Evolutionary conservation across 805 yeast genomes (phyloP).

Genomic region (Candida nanaspora): DNA sequence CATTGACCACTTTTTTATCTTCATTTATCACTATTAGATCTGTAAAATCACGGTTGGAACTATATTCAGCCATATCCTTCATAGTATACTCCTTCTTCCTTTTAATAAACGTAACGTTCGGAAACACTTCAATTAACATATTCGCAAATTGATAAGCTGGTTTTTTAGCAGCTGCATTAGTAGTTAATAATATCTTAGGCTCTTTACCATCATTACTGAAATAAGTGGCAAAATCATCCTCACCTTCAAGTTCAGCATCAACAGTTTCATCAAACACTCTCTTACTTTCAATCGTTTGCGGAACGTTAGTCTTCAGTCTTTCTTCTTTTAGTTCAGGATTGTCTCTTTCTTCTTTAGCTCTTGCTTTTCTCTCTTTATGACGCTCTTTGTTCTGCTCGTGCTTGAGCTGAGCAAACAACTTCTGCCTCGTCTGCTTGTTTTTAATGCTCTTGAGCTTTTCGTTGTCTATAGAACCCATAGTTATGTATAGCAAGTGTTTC

Average conservation of each 20-base stretch:
- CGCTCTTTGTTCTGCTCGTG: constrained; percentile 69
- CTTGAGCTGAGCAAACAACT: constrained; percentile 65
- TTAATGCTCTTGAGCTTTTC: constrained; percentile 42
- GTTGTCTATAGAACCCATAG: constrained; percentile 25
- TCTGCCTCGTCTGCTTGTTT: constrained; percentile 76
- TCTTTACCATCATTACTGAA: constrained; percentile 42
- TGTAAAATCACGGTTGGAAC: constrained; percentile 78
- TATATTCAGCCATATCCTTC: constrained; percentile 79
- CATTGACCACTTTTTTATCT: constrained; percentile 87
- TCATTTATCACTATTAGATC: constrained; percentile 88
- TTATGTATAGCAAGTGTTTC: too few relatives aligned
- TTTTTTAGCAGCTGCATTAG: constrained; percentile 79
- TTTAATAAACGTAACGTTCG: constrained; percentile 80
- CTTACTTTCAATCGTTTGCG: constrained; percentile 77
- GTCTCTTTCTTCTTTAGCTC: constrained; percentile 81
- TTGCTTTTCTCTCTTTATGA: constrained; percentile 67
- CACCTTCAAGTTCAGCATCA: constrained; percentile 47
- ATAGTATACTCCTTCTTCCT: constrained; percentile 78
- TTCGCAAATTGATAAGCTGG: constrained; percentile 89
- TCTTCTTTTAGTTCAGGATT: constrained; percentile 79
- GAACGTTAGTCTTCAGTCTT: constrained; percentile 69
- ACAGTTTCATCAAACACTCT: constrained; percentile 86
- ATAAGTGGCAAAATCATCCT: constrained; percentile 57
- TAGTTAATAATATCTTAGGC: constrained; percentile 87
- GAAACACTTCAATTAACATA: constrained; percentile 73